phyloP scores from a whole-genome alignment of 140 eudicot genomes.

The Artemisia princeps region DNA sequence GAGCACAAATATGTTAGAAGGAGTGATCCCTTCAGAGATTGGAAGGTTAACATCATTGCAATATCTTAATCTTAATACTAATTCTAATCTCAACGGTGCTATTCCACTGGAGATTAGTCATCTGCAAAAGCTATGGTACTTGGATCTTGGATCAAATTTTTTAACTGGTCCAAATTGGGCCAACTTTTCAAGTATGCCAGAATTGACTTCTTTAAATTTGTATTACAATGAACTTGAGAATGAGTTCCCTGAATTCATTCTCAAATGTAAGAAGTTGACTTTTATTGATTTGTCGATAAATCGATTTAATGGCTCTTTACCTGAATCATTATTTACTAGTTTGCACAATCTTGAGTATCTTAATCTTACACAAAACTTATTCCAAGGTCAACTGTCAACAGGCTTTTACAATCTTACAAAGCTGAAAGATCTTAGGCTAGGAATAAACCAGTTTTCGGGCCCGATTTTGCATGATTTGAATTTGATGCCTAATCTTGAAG shows the following conservation, averaged over 20 bases:
- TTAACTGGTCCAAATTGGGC: conserved; percentile 50
- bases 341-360: conserved; percentile 46
- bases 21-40: conserved; percentile 40
- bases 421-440: conserved; percentile 40
- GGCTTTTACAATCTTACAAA: conserved; percentile 41
- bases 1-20: conserved; percentile 36
- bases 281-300: conserved; percentile 64
- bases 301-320: conserved; percentile 47
- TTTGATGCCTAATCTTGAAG: conserved; percentile 36
- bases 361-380: conserved; percentile 37
- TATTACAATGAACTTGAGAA: conserved; percentile 33
- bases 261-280: conserved; percentile 36
- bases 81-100: conserved; percentile 32
- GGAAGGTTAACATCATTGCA: conserved; percentile 34
- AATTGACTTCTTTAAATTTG: conserved; percentile 44
- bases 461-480: conserved; percentile 34
- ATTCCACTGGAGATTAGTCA: conserved; percentile 52
- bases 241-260: conserved; percentile 48
- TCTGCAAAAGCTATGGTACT: conserved; percentile 43
- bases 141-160: conserved; percentile 52
- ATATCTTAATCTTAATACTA: conserved; percentile 33
- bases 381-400: conserved; percentile 41
- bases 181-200: conserved; percentile 41
- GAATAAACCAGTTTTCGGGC: conserved; percentile 40
- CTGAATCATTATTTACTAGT: conserved; percentile 46